Evolutionary conservation across 73 alveolate genomes (phyloP).

Genomic region (Paramecium biaurelia): DNA sequence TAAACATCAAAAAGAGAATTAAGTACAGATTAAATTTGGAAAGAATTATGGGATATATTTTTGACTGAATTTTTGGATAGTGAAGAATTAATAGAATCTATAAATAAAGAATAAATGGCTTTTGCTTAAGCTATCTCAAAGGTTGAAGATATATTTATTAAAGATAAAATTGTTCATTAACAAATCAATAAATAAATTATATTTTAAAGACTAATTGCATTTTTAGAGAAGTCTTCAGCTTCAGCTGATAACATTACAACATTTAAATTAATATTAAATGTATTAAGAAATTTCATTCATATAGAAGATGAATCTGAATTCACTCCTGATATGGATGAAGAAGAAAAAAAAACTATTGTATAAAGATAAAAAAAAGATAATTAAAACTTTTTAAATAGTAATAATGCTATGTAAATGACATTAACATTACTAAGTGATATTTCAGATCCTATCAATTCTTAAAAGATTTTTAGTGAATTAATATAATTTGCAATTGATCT

Average conservation of each 20-base stretch:
- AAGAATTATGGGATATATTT: constrained; percentile 59
- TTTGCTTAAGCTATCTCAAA: constrained; percentile 57
- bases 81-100: not conserved
- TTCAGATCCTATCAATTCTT: constrained; percentile 56
- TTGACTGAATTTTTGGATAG: constrained; percentile 18
- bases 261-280: constrained; percentile 44
- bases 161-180: constrained; percentile 39
- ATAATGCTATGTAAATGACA: constrained; percentile 61
- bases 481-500: constrained; percentile 60
- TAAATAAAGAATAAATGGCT: constrained; percentile 32
- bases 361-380: constrained; percentile 45
- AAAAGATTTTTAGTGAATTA: constrained; percentile 62
- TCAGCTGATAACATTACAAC: constrained; percentile 38
- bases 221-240: constrained; percentile 34
- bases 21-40: constrained; percentile 52
- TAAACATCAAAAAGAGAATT: constrained; percentile 37
- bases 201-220: constrained; percentile 43
- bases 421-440: constrained; percentile 44
- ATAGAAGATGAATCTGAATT: constrained; percentile 9
- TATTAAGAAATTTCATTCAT: constrained; percentile 16
- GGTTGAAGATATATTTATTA: constrained; percentile 51
- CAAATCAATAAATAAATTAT: constrained; percentile 45
- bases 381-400: constrained; percentile 34
- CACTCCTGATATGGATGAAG: not conserved
- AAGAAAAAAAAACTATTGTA: not conserved